Evolutionary conservation across 2,329 filamentous ascomycete species (phyloP), one percentile per base, ranked within the genome.

Genomic region (Thielaviopsis musarum): DNA sequence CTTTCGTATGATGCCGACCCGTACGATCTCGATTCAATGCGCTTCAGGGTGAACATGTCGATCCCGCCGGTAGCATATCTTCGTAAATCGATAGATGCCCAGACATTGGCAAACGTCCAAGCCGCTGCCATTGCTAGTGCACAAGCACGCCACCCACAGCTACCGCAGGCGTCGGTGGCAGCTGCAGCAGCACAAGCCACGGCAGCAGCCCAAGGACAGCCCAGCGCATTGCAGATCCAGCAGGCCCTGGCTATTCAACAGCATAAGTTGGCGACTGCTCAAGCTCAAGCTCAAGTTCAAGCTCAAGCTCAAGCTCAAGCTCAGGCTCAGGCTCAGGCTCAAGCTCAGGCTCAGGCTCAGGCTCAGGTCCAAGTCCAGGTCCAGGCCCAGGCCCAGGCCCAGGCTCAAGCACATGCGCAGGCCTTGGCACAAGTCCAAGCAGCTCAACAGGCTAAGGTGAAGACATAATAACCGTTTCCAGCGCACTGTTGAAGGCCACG

Each of bases 1-100:
- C 77, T 84, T 24, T 76, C 83, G 62, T 90, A 90, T 73, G 79
- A 84, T 59, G 78, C 91, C 61, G 89, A 95, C 68, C 87, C 85
- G 45, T 84, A 78, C 65, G 80, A 81, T 65, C 78, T 77, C 17
- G 73, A 74, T 22, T 77, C 80, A 22, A 70, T 85, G 65, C 80
- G 77, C 65, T 85, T 83, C 65, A 74, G 82, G 48, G 77, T 59
- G 19, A 41, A 26, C 48, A 61, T 61, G 53, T 24, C 53, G 9
- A 61, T 61, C 24, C 57, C 60, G 2, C 53, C 45, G 19, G 57
- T 56, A 26, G 56, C 60, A 6, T 61, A 59, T 38, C 49, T 59
- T 13, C 60, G 60, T 51, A 61, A 61, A 49, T 54, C 67, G 21
- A 65, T 68, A 56, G 69, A 64, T 38, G 66, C 59, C 56, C 66